A percentile compares a stretch with the other conserved stretches of the same genome.
Evolutionary conservation across 106 monocot genomes (phyloP).

Genomic region (Platanthera zijinensis): DNA sequence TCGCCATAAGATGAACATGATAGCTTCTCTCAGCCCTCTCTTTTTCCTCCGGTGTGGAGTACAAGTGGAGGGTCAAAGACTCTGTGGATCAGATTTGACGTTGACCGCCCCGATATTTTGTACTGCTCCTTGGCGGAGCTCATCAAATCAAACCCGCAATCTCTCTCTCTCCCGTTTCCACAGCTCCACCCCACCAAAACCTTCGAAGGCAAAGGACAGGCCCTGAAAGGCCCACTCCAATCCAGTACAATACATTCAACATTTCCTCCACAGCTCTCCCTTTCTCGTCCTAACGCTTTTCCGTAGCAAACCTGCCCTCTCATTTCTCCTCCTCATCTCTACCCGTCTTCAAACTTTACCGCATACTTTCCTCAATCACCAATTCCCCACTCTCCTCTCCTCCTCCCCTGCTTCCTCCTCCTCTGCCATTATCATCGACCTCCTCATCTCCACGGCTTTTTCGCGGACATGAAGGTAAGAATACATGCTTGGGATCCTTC

Average conservation of each 20-base stretch:
- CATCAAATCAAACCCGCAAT: neutral
- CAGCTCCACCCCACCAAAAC: neutral
- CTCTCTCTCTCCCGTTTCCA: neutral
- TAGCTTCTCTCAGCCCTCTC: too few relatives aligned
- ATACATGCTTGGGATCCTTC: neutral
- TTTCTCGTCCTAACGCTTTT: slow-evolving; percentile 2
- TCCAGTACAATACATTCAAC: neutral
- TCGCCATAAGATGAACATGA: too few relatives aligned
- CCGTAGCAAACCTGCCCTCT: neutral
- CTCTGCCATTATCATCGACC: neutral
- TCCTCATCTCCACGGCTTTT: neutral
- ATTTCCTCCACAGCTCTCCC: neutral
- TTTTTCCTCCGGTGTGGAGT: too few relatives aligned
- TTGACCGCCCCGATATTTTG: neutral
- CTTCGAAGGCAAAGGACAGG: neutral
- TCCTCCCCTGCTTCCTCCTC: neutral
- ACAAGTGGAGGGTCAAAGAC: too few relatives aligned
- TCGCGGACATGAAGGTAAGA: slow-evolving; percentile 3
- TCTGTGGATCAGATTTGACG: neutral
- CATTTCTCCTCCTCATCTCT: neutral
- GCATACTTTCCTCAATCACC: neutral
- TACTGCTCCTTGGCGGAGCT: neutral
- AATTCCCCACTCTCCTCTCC: neutral
- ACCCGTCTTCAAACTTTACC: neutral
- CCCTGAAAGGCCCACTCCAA: neutral